Percentiles rank a stretch among this genome's conserved stretches.
Evolutionary conservation across 164 flowering plant species (phyloP).

Genomic region (Magnolia changhungtana): DNA sequence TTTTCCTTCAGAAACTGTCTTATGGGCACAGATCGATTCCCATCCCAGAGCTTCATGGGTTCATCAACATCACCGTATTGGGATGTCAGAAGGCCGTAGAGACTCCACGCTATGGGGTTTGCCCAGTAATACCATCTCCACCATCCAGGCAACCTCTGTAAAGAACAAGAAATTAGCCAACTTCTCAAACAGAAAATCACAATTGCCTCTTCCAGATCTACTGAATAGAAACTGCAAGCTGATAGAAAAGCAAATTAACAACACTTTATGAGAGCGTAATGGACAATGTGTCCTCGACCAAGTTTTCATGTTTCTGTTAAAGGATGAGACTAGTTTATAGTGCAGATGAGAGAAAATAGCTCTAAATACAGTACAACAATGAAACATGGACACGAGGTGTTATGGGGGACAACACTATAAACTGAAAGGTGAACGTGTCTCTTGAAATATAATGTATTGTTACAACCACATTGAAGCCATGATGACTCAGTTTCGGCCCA

Average conservation of each 20-base stretch:
- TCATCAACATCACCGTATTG: conserved; percentile 64
- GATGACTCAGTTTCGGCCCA: too few species aligned
- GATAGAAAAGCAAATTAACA: neutral
- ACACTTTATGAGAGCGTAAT: too few species aligned
- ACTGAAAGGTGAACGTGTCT: too few species aligned
- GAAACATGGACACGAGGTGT: too few species aligned
- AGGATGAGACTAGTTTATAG: too few species aligned
- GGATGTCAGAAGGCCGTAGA: conserved; percentile 77
- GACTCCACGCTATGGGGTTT: conserved; percentile 86
- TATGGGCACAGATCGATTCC: conserved; percentile 31
- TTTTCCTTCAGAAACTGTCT: conserved; percentile 37
- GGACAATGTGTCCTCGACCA: too few species aligned
- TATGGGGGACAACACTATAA: too few species aligned
- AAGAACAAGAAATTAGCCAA: conserved; percentile 5
- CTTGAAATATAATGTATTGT: too few species aligned
- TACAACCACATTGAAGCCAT: too few species aligned
- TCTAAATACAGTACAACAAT: too few species aligned
- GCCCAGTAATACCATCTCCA: conserved; percentile 99
- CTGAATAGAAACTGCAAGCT: neutral
- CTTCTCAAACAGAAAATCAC: neutral
- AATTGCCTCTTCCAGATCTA: neutral
- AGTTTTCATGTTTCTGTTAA: too few species aligned
- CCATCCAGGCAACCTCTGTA: conserved; percentile 87
- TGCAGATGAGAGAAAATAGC: too few species aligned
- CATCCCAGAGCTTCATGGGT: conserved; percentile 59